Conservation (phyloP, 768 basidiomycete species). For the Pleurotus ostreatus region DNA sequence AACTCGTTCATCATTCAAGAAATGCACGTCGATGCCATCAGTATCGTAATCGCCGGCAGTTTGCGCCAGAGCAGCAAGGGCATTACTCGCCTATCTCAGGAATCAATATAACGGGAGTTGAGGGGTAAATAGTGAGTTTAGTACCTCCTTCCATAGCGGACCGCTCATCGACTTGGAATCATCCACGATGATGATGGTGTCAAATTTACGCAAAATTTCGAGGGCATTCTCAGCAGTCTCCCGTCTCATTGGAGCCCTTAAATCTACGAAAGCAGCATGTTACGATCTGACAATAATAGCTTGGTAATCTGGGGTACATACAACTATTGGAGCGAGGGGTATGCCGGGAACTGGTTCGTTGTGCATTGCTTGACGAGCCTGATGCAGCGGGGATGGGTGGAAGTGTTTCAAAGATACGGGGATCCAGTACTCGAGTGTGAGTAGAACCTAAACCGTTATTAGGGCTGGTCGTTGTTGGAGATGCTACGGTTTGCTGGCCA, state of each 20-base stretch:
- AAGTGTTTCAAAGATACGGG: neutral
- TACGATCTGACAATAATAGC: neutral
- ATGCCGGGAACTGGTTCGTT: neutral
- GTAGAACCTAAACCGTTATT: neutral
- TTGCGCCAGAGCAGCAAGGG: constrained; percentile 45
- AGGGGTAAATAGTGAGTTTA: neutral
- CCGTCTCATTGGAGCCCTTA: constrained; percentile 9
- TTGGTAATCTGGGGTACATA: neutral
- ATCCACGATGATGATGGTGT: constrained; percentile 58
- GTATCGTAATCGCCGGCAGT: constrained; percentile 45
- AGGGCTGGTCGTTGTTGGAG: neutral
- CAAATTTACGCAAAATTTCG: constrained; percentile 38
- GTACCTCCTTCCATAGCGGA: constrained; percentile 47
- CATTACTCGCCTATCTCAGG: constrained; percentile 33
- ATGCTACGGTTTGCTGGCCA: neutral
- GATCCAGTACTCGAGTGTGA: constrained; percentile 3
- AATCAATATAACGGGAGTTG: constrained; percentile 1
- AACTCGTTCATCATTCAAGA: constrained; percentile 41
- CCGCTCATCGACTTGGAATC: constrained; percentile 58
- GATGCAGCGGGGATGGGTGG: neutral
- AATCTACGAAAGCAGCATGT: neutral
- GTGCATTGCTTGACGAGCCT: neutral
- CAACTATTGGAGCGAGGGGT: neutral
- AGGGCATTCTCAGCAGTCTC: constrained; percentile 24
- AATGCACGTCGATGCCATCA: constrained; percentile 61